These are phyloP conservation scores for Trichomonas gallinae DNA, from an alignment of 208 protist species.

Conservation along the genomic window DNA sequence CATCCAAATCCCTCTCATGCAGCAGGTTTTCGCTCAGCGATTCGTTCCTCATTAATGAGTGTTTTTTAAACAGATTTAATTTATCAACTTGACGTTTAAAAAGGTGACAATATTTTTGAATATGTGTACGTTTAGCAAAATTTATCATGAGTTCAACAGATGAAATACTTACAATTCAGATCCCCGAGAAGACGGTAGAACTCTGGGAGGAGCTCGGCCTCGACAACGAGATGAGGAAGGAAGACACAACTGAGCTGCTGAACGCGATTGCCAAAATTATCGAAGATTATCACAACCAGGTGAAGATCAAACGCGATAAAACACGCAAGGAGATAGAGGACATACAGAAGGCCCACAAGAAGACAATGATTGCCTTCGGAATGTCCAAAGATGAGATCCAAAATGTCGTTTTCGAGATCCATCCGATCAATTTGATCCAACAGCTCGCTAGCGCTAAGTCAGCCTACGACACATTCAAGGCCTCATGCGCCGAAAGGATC, in stretches of 20 bases:
- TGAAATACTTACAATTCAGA: background rate
- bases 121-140: background rate
- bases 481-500: background rate
- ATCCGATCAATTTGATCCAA: background rate
- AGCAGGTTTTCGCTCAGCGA: no score
- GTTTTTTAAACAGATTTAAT: no score
- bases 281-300: background rate
- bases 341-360: background rate
- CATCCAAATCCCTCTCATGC: no score
- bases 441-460: background rate
- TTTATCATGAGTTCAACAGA: background rate
- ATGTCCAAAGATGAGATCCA: background rate
- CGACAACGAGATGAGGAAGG: background rate
- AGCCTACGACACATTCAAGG: background rate
- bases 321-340: background rate
- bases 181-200: background rate
- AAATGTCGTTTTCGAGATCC: background rate
- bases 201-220: background rate
- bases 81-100: no score
- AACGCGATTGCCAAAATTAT: background rate
- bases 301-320: background rate
- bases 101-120: background rate
- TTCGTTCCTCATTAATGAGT: no score
- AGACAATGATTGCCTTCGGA: background rate
- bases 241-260: background rate